These are phyloP conservation scores for Coleophoma cylindrospora DNA, from an alignment of 2,329 filamentous ascomycete genomes.

Conservation along the genomic window DNA sequence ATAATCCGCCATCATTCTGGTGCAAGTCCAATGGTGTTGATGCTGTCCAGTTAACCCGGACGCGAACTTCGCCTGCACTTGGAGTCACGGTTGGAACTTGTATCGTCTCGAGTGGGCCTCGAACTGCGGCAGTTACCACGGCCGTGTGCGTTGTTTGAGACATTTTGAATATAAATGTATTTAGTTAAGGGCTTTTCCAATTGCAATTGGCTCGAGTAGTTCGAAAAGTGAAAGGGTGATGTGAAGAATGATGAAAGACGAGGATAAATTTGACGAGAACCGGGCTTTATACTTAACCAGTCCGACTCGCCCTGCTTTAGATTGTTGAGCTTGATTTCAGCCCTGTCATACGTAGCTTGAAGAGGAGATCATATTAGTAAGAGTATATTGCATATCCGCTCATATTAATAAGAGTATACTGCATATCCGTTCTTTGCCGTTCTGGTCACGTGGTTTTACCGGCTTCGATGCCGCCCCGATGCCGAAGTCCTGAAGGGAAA, in stretches of 20 bases:
- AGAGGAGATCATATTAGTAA: neutral
- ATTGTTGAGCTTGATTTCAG: neutral
- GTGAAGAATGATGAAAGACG: neutral
- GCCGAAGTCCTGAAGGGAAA: too few relatives aligned
- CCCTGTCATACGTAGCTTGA: neutral
- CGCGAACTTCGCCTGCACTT: conserved; percentile 39
- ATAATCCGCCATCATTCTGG: conserved; percentile 52
- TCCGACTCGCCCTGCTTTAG: neutral
- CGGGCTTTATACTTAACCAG: neutral
- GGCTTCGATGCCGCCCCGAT: neutral
- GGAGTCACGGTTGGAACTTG: conserved; percentile 25
- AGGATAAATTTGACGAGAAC: neutral
- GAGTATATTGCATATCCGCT: neutral
- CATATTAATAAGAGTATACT: neutral
- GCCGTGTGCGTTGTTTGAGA: conserved; percentile 29
- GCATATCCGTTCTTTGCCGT: neutral
- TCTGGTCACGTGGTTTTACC: neutral
- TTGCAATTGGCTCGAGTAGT: too few relatives aligned
- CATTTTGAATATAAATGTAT: too few relatives aligned
- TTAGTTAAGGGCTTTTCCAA: too few relatives aligned
- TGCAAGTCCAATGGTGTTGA: conserved; percentile 59
- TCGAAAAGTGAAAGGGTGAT: neutral
- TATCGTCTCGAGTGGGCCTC: conserved; percentile 28
- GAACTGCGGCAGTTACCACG: conserved; percentile 32
- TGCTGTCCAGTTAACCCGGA: conserved; percentile 52